phyloP scores from a whole-genome alignment of 1,284 basidiomycete genomes.

The Papiliotrema flavescens region DNA sequence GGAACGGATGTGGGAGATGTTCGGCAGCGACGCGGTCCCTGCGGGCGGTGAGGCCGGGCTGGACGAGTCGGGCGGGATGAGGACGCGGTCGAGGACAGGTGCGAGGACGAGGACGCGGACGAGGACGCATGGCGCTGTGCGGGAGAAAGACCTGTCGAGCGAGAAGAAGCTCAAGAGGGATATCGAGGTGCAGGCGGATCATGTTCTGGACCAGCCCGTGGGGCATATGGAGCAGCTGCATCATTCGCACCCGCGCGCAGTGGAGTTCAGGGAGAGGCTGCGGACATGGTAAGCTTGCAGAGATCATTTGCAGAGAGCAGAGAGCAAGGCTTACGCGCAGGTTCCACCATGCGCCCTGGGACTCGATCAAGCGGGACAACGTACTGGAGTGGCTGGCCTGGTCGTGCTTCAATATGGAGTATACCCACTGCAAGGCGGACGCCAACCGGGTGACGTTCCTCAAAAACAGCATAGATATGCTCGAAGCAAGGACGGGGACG shows the following conservation, averaged over 20 bases:
- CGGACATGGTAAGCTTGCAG: slow-evolving; percentile 45
- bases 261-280: slow-evolving; percentile 47
- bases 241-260: slow-evolving; percentile 35
- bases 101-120: too few relatives aligned
- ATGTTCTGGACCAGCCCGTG: slow-evolving; percentile 6
- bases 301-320: too few relatives aligned
- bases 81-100: too few relatives aligned
- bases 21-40: too few relatives aligned
- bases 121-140: too few relatives aligned
- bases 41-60: too few relatives aligned
- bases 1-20: too few relatives aligned
- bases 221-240: slow-evolving; percentile 27
- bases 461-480: slow-evolving; percentile 58
- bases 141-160: slow-evolving; percentile 1
- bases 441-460: slow-evolving; percentile 55
- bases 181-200: slow-evolving; percentile 21
- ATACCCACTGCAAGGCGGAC: slow-evolving; percentile 51
- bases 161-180: slow-evolving; percentile 24
- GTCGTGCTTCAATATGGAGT: slow-evolving; percentile 68
- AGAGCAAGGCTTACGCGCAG: slow-evolving; percentile 36
- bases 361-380: slow-evolving; percentile 62
- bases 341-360: slow-evolving; percentile 74
- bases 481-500: slow-evolving; percentile 71
- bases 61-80: too few relatives aligned
- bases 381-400: slow-evolving; percentile 77